Base-by-base conservation (phyloP, 345 rosid species). In the Citrus trifoliata region DNA sequence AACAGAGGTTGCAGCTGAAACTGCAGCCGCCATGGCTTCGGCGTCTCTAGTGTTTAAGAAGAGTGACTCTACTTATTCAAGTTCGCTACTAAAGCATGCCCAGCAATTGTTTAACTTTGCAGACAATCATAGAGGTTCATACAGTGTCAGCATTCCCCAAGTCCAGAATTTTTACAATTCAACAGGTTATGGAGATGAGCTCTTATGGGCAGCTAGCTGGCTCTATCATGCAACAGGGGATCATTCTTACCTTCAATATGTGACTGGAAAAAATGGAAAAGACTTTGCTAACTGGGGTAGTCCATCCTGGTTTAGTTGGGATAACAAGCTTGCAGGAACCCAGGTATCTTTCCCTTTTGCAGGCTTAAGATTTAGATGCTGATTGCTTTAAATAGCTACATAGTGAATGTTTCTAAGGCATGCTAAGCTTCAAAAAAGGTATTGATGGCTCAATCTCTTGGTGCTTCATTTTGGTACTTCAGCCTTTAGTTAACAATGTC, bases 221-320 rank as follows among this genome's bases (percentile, higher is more conserved):
- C 90, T 97, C 32, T 97, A 94, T 79, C 97, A 94, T 56, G 98
- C 99, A 37, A 93, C 99, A 0, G 87, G 90, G 22, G 98, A 94
- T 40, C 84, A 80, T 69, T 81, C 95, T 27, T 92, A 93, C 79
- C 94, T 97, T 33, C 88, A 89, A 55, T 97, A 88, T 61, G 98
- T 87, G 32, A 73, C 89, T 33, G 91, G 82, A 12, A 6, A 83
- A 37, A 83, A 93, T 33, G 99, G 98, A 77, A 75, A 88, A 6
- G 85, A 74, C 16, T 97, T 81, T 83, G 98, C 93, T 51, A 80
- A 89, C 5, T 94, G 89, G 83, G 98, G 97, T 32, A 93, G 84
- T 81, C 97, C 99, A 6, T 90, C 91, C 35, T 97, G 99, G 99
- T 97, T 96, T 75, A 93, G 95, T 81, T 96, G 99, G 99, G 99